Evolutionary conservation across 768 basidiomycete species (phyloP).

Genomic region (Leccinum uliginosum): DNA sequence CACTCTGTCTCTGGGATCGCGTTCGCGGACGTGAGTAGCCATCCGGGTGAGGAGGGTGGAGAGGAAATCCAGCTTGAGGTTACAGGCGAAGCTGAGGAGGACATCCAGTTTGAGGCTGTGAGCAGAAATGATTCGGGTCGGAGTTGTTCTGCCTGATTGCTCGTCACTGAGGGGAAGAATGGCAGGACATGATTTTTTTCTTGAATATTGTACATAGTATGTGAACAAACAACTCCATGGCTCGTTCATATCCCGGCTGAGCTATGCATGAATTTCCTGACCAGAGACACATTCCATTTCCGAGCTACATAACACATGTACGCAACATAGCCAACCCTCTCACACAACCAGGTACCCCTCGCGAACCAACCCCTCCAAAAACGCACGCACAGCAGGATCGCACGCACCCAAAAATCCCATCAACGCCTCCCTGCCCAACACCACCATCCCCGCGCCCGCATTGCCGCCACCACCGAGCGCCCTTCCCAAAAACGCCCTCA

Average conservation of each 20-base stretch:
- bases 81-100: neutral
- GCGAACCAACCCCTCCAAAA: constrained; percentile 29
- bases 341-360: constrained; percentile 18
- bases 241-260: too few species aligned
- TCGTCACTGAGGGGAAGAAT: too few species aligned
- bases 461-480: constrained; percentile 23
- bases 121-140: too few species aligned
- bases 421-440: constrained; percentile 16
- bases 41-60: neutral
- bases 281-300: neutral
- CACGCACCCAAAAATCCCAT: constrained; percentile 19
- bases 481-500: constrained; percentile 49
- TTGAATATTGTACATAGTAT: too few species aligned
- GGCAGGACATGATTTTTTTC: neutral
- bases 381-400: constrained; percentile 19
- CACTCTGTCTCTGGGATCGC: neutral
- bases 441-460: neutral
- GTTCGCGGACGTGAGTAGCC: neutral
- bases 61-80: neutral
- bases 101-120: neutral
- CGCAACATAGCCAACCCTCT: neutral
- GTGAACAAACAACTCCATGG: too few species aligned
- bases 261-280: too few species aligned
- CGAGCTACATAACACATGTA: neutral
- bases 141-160: too few species aligned